Percentiles rank a stretch among this genome's conserved stretches.
phyloP scores from a whole-genome alignment of 164 flowering plant genomes.

The Magnolia officinalis region DNA sequence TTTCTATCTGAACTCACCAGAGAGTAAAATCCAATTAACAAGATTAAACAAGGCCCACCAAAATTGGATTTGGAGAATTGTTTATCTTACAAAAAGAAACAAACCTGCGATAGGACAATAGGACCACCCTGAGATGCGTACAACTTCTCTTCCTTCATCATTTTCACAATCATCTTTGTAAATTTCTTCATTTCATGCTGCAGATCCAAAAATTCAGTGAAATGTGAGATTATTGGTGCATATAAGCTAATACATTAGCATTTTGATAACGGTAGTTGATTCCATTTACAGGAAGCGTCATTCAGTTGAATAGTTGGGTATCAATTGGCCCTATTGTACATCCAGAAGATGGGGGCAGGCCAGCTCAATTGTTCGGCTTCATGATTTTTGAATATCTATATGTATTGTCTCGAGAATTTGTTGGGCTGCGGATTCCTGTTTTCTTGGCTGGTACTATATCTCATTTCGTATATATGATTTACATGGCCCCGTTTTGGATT shows the following conservation, averaged over 20 bases:
- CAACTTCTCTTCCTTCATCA: conserved; percentile 44
- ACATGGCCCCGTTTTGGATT: too few relatives aligned
- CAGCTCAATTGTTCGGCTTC: too few relatives aligned
- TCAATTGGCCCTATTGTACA: too few relatives aligned
- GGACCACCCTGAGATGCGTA: conserved; percentile 65
- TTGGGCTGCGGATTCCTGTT: too few relatives aligned
- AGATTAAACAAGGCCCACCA: background rate
- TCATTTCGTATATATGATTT: too few relatives aligned
- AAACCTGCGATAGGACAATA: conserved; percentile 47
- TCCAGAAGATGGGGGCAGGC: too few relatives aligned
- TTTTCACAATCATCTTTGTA: conserved; percentile 31
- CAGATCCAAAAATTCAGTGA: conserved; percentile 2
- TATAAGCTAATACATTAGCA: background rate
- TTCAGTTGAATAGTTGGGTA: too few relatives aligned
- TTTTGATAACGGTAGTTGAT: conserved; percentile 45
- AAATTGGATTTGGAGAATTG: background rate
- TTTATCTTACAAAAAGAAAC: background rate
- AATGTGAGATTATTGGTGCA: background rate
- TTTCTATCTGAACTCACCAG: conserved; percentile 59
- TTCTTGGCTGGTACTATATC: too few relatives aligned
- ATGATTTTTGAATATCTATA: too few relatives aligned
- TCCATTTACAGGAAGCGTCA: too few relatives aligned
- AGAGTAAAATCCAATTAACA: background rate
- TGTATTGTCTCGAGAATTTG: too few relatives aligned
- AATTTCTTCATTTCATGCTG: conserved; percentile 51